These are phyloP conservation scores for Ambrosiella xylebori DNA, from an alignment of 2,329 filamentous ascomycete species.

Conservation along the genomic window DNA sequence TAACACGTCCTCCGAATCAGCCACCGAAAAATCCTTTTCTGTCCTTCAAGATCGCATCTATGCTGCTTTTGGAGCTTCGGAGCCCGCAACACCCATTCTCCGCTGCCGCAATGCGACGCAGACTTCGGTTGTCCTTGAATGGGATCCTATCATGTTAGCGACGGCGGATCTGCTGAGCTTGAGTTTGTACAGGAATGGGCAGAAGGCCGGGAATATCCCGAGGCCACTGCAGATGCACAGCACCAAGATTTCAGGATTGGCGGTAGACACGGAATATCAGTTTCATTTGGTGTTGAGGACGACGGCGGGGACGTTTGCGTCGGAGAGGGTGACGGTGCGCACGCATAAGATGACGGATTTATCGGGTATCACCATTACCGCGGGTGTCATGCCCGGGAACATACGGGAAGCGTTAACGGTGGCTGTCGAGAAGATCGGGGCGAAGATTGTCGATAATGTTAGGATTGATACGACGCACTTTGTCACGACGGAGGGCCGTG, in stretches of 20 bases:
- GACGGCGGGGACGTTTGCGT: slow-evolving; percentile 70
- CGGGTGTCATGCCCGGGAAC: slow-evolving; percentile 62
- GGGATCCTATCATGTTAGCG: slow-evolving; percentile 86
- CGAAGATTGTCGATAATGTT: slow-evolving; percentile 75
- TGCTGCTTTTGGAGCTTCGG: slow-evolving; percentile 63
- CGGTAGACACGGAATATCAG: slow-evolving; percentile 89
- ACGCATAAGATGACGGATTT: slow-evolving; percentile 99
- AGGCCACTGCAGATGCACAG: slow-evolving; percentile 71
- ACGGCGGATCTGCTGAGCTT: slow-evolving; percentile 83
- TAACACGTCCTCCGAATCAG: slow-evolving; percentile 62
- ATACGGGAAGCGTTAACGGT: slow-evolving; percentile 54
- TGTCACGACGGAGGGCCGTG: slow-evolving; percentile 84
- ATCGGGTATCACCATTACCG: slow-evolving; percentile 84
- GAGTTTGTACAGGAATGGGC: slow-evolving; percentile 84
- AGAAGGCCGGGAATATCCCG: slow-evolving; percentile 91
- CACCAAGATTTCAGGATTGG: slow-evolving; percentile 91
- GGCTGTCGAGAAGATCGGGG: slow-evolving; percentile 76
- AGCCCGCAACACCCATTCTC: slow-evolving; percentile 60
- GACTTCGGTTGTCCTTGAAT: slow-evolving; percentile 95
- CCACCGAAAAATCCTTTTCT: slow-evolving; percentile 60
- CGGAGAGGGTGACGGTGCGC: slow-evolving; percentile 66
- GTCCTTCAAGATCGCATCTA: slow-evolving; percentile 80
- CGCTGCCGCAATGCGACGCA: slow-evolving; percentile 95
- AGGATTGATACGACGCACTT: slow-evolving; percentile 98
- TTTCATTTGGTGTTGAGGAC: slow-evolving; percentile 89